phyloP scores from a whole-genome alignment of 352 stramenopile genomes.

The Blastocystis sp. region DNA sequence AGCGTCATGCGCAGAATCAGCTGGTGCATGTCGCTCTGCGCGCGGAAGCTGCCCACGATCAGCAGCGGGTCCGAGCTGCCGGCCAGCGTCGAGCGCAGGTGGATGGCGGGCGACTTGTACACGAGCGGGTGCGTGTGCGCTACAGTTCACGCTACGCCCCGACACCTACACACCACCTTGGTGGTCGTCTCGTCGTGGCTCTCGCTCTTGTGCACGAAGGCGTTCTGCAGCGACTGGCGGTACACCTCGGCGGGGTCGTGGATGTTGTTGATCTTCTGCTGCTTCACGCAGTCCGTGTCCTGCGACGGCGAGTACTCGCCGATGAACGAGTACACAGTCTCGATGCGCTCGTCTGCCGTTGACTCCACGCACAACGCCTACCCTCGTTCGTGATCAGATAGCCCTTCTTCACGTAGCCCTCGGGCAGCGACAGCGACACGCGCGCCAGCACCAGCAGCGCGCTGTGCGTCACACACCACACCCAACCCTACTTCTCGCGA shows the following conservation, averaged over 20 bases:
- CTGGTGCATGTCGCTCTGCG: constrained; percentile 51
- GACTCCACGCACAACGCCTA: not conserved
- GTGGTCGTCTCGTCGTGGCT: not conserved
- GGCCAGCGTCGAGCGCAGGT: constrained; percentile 63
- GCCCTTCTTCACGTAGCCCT: constrained; percentile 21
- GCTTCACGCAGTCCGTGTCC: constrained; percentile 66
- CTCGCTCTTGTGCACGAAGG: not conserved
- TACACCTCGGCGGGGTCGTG: constrained; percentile 58
- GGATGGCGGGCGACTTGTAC: constrained; percentile 47
- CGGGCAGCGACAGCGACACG: constrained; percentile 63
- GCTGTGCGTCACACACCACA: not conserved
- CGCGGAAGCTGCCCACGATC: constrained; percentile 70
- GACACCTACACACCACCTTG: not conserved
- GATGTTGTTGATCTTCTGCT: constrained; percentile 67
- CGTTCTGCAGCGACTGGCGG: constrained; percentile 58
- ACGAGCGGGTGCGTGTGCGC: constrained; percentile 14
- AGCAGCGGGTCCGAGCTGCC: constrained; percentile 67
- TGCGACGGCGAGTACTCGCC: constrained; percentile 49
- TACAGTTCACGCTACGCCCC: not conserved
- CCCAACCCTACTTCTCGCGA: constrained; percentile 36
- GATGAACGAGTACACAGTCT: constrained; percentile 64
- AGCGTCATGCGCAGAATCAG: constrained; percentile 71
- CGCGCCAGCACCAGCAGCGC: constrained; percentile 59
- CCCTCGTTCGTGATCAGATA: not conserved
- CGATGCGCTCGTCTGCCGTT: not conserved